Evolutionary conservation across 768 basidiomycete genomes (phyloP).

Genomic region (Amanita thiersii): DNA sequence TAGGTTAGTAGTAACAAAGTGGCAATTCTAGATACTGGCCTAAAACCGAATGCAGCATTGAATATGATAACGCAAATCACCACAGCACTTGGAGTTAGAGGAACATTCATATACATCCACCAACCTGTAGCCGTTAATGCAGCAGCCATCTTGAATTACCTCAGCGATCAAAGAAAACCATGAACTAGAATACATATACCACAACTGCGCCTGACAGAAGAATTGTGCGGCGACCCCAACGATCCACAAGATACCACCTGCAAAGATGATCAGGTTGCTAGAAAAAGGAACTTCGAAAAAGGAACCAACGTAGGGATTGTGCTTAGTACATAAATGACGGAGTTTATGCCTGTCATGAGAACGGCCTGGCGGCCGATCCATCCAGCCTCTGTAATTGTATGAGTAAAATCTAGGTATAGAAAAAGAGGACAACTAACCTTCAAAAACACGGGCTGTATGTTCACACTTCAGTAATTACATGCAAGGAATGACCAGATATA

Average conservation of each 20-base stretch:
- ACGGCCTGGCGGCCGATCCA: conserved; percentile 93
- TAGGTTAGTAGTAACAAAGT: neutral
- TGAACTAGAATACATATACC: conserved; percentile 29
- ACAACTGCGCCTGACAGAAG: conserved; percentile 79
- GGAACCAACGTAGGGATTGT: conserved; percentile 74
- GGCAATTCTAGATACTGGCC: conserved; percentile 25
- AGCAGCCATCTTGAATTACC: conserved; percentile 59
- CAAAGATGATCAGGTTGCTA: conserved; percentile 9
- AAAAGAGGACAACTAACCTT: conserved; percentile 41
- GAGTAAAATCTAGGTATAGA: conserved; percentile 8
- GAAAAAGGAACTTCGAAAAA: conserved; percentile 8
- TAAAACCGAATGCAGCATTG: conserved; percentile 92
- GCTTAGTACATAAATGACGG: conserved; percentile 69
- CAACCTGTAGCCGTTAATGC: conserved; percentile 77
- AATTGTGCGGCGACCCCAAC: conserved; percentile 83
- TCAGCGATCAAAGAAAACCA: conserved; percentile 1
- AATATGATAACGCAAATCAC: conserved; percentile 85
- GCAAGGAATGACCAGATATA: conserved; percentile 2
- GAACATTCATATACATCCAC: conserved; percentile 90
- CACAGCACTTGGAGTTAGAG: conserved; percentile 79
- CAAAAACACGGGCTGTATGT: conserved; percentile 73
- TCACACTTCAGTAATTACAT: neutral
- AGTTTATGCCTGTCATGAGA: conserved; percentile 93
- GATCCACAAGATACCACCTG: conserved; percentile 93
- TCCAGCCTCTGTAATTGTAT: conserved; percentile 62